Conservation (phyloP, 1,284 basidiomycete genomes). For the Macrocystidia cucumis region DNA sequence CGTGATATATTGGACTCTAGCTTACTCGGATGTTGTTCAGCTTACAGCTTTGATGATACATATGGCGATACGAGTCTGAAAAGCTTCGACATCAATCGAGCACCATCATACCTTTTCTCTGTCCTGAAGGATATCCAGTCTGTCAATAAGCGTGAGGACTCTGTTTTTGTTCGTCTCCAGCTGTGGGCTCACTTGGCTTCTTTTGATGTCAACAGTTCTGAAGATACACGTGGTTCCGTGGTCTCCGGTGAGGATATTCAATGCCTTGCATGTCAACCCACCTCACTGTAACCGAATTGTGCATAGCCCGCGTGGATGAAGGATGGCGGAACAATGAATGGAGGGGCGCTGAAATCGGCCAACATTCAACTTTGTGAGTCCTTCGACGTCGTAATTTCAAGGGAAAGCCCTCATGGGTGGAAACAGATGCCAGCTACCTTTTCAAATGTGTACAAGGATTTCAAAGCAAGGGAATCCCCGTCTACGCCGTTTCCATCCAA, state of each 20-base stretch:
- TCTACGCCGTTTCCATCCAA: slow-evolving; percentile 31
- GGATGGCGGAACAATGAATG: slow-evolving; percentile 18
- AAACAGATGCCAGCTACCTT: slow-evolving; percentile 28
- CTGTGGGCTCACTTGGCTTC: background rate
- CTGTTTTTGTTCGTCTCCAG: background rate
- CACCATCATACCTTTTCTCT: slow-evolving; percentile 38
- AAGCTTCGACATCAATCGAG: slow-evolving; percentile 34
- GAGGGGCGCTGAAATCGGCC: slow-evolving; percentile 18
- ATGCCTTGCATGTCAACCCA: background rate
- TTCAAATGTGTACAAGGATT: slow-evolving; percentile 31
- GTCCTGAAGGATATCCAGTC: slow-evolving; percentile 39
- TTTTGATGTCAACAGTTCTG: too few species aligned
- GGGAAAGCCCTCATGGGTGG: background rate
- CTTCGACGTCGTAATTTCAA: slow-evolving; percentile 4
- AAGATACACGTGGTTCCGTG: slow-evolving; percentile 40
- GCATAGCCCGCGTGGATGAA: slow-evolving; percentile 26
- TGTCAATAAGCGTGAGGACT: slow-evolving; percentile 24
- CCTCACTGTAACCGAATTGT: background rate
- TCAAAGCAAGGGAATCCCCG: slow-evolving; percentile 22
- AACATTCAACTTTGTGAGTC: slow-evolving; percentile 16
- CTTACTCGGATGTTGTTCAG: slow-evolving; percentile 15
- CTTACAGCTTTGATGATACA: slow-evolving; percentile 37
- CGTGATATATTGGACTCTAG: too few species aligned
- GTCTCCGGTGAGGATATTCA: slow-evolving; percentile 33
- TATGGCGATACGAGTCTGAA: slow-evolving; percentile 35